phyloP scores from a whole-genome alignment of 2,329 filamentous ascomycete genomes.

The Pseudogymnoascus sp. region DNA sequence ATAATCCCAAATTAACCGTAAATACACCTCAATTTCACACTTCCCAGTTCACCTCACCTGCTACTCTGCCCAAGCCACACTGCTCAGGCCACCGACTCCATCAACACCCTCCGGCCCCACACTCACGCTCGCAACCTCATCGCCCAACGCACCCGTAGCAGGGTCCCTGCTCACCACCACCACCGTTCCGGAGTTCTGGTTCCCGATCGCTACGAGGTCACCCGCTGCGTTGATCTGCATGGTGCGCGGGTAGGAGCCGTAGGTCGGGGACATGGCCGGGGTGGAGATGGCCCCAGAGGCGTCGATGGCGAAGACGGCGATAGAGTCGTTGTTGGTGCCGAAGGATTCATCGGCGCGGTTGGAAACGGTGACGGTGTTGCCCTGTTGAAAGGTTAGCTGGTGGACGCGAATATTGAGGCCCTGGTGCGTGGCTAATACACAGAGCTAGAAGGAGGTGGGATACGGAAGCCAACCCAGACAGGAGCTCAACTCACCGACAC shows the following conservation, averaged over 20 bases:
- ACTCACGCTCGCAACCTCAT: conserved; percentile 34
- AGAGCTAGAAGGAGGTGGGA: neutral
- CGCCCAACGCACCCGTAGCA: conserved; percentile 33
- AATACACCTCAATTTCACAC: too few species aligned
- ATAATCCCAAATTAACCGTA: too few species aligned
- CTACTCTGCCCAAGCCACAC: conserved; percentile 43
- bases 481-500: conserved; percentile 23
- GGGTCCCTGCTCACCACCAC: conserved; percentile 35
- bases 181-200: conserved; percentile 35
- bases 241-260: conserved; percentile 38
- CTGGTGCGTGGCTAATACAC: neutral
- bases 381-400: conserved; percentile 21
- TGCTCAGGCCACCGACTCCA: conserved; percentile 42
- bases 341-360: conserved; percentile 57
- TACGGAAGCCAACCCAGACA: neutral
- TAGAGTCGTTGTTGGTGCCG: conserved; percentile 37
- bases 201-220: conserved; percentile 36
- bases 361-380: conserved; percentile 50
- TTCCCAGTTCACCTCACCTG: too few species aligned
- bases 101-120: conserved; percentile 36
- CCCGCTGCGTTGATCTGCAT: conserved; percentile 39
- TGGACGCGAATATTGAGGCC: neutral
- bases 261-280: conserved; percentile 35
- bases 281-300: conserved; percentile 33
- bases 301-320: conserved; percentile 34